A percentile compares a stretch with the other conserved stretches of the same genome.
These are phyloP conservation scores for Erodium chrysanthum DNA, from an alignment of 441 rosid genomes.

Conservation along the genomic window DNA sequence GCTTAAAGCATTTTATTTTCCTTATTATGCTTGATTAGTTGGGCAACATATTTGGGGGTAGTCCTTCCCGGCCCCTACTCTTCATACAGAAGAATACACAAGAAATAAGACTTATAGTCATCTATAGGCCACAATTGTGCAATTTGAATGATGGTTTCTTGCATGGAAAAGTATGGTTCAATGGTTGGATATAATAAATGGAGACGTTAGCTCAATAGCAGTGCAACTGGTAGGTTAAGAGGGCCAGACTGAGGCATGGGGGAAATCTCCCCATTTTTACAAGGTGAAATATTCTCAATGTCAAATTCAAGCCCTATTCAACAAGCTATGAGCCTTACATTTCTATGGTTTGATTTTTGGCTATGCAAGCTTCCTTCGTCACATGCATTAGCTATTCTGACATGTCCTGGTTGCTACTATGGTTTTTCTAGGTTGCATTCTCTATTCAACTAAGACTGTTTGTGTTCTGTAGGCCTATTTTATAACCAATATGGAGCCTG, in stretches of 20 bases:
- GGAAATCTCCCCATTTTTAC: not conserved
- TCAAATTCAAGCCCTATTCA: not conserved
- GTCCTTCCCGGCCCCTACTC: not conserved
- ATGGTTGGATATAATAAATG: not conserved
- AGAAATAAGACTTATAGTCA: not conserved
- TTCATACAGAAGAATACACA: not conserved
- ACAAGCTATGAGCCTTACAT: slow-evolving; percentile 1
- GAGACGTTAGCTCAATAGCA: not conserved
- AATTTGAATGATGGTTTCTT: not conserved
- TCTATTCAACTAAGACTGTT: slow-evolving; percentile 14
- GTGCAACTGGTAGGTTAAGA: not conserved
- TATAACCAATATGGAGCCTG: slow-evolving; percentile 80
- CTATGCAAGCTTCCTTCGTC: not conserved
- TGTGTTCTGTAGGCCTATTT: slow-evolving; percentile 64
- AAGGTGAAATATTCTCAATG: not conserved
- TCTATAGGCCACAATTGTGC: no score
- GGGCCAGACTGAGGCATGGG: not conserved
- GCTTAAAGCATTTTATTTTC: not conserved
- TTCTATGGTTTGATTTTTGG: not conserved
- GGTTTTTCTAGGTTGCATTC: slow-evolving; percentile 3
- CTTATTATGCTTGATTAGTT: not conserved
- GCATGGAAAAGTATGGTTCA: no score
- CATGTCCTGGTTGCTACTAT: not conserved
- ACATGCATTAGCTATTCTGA: not conserved
- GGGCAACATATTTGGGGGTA: not conserved